Base-by-base conservation (phyloP, 176 grass and related monocot genomes). In the Tillandsia fasciculata region DNA sequence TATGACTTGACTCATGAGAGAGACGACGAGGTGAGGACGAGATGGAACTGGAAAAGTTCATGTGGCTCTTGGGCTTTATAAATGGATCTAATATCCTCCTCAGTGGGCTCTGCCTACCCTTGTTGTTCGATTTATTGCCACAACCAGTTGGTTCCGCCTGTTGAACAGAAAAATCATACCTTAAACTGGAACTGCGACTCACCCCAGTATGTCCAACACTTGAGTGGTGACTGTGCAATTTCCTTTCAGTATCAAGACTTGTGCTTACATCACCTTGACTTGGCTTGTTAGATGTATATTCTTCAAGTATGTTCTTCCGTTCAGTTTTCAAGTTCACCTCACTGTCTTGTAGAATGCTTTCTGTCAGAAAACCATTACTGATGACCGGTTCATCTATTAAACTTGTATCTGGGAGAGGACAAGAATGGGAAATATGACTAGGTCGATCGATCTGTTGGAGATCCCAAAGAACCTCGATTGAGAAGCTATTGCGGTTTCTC, bases 31-130 rank as follows among this genome's bases (percentile, higher is more conserved):
- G 79, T 78, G 77, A 78, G 73, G 53, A 42, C 70, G 68, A 53
- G 15, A 80, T 72, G 79, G 78, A 82, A 51, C 72, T 65, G 67
- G 82, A 80, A 70, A 56, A 63, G 52, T 64, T 59, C 12, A 63
- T 12, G 77, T 81, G 56, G 14, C 10, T 83, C 51, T 77, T 90
- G 63, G 94, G 77, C 52, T 82, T 94, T 66, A 99, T 78, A 50
- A 99, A 73, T 80, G 95, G 87, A 82, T 99, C 87, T 28, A 94
- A 75, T 78, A 99, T 90, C 67, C 90, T 93, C 85, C 90, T 90
- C 50, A 94, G 73, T 47, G 95, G 95, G 70, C 95, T 90, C 15
- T 83, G 90, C 53, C 88, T 80, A 8, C 88, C 70, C 85, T 72
- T 90, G 67, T 82, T 84, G 70, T 68, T 88, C 78, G 77, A 81